Percentiles rank a stretch among this genome's conserved stretches.
These are phyloP conservation scores for Crithidia thermophila DNA, from an alignment of 208 protist species.

Conservation along the genomic window DNA sequence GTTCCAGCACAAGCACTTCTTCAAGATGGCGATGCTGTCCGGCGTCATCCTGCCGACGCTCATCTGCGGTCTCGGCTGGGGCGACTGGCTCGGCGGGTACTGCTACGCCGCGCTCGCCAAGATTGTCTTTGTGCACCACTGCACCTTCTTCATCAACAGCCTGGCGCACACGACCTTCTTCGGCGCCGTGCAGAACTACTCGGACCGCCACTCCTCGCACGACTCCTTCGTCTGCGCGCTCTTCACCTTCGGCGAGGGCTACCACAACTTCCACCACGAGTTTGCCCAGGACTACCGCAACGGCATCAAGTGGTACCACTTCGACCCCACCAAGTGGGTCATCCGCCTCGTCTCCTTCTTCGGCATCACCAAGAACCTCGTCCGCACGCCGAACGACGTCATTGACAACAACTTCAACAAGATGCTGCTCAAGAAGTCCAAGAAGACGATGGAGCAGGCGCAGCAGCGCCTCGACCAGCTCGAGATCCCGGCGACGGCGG, in stretches of 20 bases:
- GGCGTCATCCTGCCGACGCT: slow-evolving; percentile 87
- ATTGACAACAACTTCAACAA: slow-evolving; percentile 65
- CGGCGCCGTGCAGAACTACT: slow-evolving; percentile 76
- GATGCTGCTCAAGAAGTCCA: slow-evolving; percentile 51
- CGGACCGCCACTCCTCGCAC: slow-evolving; percentile 77
- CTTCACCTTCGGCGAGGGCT: slow-evolving; percentile 91
- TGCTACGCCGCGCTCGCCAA: slow-evolving; percentile 82
- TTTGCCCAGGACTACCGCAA: slow-evolving; percentile 93
- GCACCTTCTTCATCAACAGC: slow-evolving; percentile 94
- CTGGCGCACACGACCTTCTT: slow-evolving; percentile 84
- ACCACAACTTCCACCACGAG: slow-evolving; percentile 95
- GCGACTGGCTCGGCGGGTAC: slow-evolving; percentile 87
- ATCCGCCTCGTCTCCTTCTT: slow-evolving; percentile 69
- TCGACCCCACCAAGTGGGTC: slow-evolving; percentile 91
- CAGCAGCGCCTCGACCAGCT: slow-evolving; percentile 46
- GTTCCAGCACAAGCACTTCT: slow-evolving; percentile 90
- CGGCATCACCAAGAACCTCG: slow-evolving; percentile 66
- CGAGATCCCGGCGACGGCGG: slow-evolving; percentile 37
- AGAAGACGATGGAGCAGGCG: slow-evolving; percentile 39
- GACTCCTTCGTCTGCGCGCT: slow-evolving; percentile 86
- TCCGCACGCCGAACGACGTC: slow-evolving; percentile 62
- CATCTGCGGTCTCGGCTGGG: slow-evolving; percentile 82
- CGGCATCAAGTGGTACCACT: slow-evolving; percentile 91
- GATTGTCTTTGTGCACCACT: slow-evolving; percentile 88
- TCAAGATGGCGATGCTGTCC: slow-evolving; percentile 81